Evolutionary conservation across 1,284 basidiomycete species (phyloP), one percentile per base, ranked within the genome.

Genomic region (Moesziomyces globuligerus): DNA sequence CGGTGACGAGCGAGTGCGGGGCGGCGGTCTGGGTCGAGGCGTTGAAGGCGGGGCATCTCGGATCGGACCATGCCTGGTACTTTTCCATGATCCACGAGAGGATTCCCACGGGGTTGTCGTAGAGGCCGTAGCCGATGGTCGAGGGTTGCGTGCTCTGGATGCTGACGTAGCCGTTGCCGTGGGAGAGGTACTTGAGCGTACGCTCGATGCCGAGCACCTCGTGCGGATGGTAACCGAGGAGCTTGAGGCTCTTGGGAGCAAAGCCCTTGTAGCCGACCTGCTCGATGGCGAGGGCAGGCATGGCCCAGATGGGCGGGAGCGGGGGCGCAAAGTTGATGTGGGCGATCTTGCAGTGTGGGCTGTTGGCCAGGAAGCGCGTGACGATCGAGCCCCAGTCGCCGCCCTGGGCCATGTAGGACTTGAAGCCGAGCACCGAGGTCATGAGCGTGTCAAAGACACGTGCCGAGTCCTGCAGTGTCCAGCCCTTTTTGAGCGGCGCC

Each of bases 301-400:
- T 39, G 5, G 40, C 59, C 57, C 61, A 74, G 3, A 53, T 2
- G 3, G 75, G 75, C 7, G 58, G 55, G 36, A 47, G 23, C 11
- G 73, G 75, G 2, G 60, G 65, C 4, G 48, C 38, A 48, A 74
- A 75, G 60, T 75, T 77, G 59, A 69, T 46, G 29, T 77, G 72
- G 15, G 53, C 75, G 20, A 69, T 62, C 61, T 60, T 74, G 66
- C 75, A 77, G 24, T 52, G 47, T 7, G 66, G 59, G 28, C 53
- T 52, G 45, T 57, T 66, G 37, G 75, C 69, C 18, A 77, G 38
- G 42, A 57, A 65, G 13, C 73, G 65, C 6, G 73, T 72, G n/a
- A 74, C 57, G 4, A 68, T 10, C 15, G 67, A 71, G 8, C 76
- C 76, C 70, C 73, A 76, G 46, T 78, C 76, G 8, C 76, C 76